Percentiles rank a stretch among this genome's conserved stretches.
These are phyloP conservation scores for Closterium sp. DNA, from an alignment of 139 green algal species.

Conservation along the genomic window DNA sequence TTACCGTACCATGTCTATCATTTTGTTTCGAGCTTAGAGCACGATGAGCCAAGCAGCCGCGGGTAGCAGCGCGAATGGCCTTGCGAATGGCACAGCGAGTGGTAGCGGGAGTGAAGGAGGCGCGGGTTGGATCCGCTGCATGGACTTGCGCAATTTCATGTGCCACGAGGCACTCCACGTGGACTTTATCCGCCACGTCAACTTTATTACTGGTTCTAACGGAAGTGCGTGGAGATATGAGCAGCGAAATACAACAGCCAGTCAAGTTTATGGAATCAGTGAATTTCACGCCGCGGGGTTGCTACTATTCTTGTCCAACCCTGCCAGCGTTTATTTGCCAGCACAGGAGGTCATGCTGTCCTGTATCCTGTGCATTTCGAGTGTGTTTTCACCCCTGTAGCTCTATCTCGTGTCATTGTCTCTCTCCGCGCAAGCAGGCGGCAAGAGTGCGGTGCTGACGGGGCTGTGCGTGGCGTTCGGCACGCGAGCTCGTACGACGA, in stretches of 20 bases:
- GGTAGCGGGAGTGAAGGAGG: background rate
- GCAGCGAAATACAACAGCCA: background rate
- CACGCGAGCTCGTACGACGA: constrained; percentile 29
- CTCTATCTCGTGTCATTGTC: background rate
- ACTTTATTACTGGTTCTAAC: constrained; percentile 60
- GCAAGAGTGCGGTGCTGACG: constrained; percentile 58
- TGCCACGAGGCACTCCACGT: constrained; percentile 53
- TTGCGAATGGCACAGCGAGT: background rate
- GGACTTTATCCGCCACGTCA: constrained; percentile 53
- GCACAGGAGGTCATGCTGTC: background rate
- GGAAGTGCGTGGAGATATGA: constrained; percentile 29
- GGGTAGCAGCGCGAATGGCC: background rate
- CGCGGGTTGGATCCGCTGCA: constrained; percentile 18
- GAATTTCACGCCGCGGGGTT: background rate
- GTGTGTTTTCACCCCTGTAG: background rate
- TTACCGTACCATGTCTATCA: background rate
- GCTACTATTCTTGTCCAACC: no score
- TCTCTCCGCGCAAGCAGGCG: constrained; percentile 10
- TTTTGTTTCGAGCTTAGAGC: background rate
- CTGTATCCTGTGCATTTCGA: background rate
- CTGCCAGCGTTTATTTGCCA: no score
- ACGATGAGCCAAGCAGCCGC: background rate
- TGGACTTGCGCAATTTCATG: constrained; percentile 58
- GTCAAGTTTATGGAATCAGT: background rate
- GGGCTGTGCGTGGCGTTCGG: constrained; percentile 52